phyloP scores from a whole-genome alignment of 116 monocot genomes.

The Dioscorea cayenensis region DNA sequence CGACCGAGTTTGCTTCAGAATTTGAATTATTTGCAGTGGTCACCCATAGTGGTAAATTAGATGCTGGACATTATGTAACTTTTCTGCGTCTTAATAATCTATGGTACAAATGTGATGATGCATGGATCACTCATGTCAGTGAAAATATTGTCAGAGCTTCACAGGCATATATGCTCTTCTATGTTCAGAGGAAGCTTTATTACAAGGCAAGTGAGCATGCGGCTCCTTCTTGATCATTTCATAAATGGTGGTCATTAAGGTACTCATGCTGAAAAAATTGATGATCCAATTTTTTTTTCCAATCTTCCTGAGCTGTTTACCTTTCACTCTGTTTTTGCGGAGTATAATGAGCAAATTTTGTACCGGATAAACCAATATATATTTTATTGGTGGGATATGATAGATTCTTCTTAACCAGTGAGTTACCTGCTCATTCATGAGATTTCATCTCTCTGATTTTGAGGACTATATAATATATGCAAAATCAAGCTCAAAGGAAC shows the following conservation, averaged over 20 bases:
- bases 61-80: constrained; percentile 73
- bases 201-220: constrained; percentile 52
- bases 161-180: constrained; percentile 86
- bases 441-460: not conserved
- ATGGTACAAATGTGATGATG: constrained; percentile 86
- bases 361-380: constrained; percentile 6
- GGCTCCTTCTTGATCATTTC: constrained; percentile 14
- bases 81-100: constrained; percentile 58
- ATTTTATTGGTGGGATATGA: not conserved
- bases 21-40: constrained; percentile 82
- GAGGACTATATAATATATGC: not conserved
- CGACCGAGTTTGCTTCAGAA: constrained; percentile 36
- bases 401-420: not conserved
- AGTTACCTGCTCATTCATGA: not conserved
- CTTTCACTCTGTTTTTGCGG: not conserved
- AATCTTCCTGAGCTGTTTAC: not conserved
- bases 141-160: constrained; percentile 63
- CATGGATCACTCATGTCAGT: constrained; percentile 64
- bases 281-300: not conserved
- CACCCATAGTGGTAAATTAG: constrained; percentile 70
- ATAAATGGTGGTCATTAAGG: not conserved
- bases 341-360: constrained; percentile 4
- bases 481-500: constrained; percentile 1
- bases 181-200: constrained; percentile 66
- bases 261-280: not conserved